Percentiles rank a stretch among this genome's conserved stretches.
phyloP scores from a whole-genome alignment of 2,329 filamentous ascomycete species.

The Thelonectria blattea region DNA sequence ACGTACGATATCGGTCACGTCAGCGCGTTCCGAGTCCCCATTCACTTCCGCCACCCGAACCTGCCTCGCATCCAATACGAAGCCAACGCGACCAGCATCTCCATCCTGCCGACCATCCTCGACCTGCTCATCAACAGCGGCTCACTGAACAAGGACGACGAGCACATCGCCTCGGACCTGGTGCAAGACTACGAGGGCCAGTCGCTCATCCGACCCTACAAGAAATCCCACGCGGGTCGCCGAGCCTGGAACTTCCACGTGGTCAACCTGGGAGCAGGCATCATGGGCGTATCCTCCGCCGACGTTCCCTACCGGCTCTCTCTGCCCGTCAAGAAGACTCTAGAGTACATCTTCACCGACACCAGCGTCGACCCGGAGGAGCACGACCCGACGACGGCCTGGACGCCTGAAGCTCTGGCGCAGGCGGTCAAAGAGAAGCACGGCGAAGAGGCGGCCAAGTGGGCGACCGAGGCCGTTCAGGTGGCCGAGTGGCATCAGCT shows the following conservation, averaged over 20 bases:
- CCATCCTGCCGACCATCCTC: conserved; percentile 45
- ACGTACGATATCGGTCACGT: conserved; percentile 45
- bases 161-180: conserved; percentile 36
- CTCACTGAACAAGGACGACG: conserved; percentile 39
- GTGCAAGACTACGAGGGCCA: conserved; percentile 44
- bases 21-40: conserved; percentile 43
- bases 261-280: conserved; percentile 43
- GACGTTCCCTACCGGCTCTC: conserved; percentile 42
- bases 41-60: conserved; percentile 43
- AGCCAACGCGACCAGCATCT: conserved; percentile 41
- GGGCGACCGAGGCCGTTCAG: conserved; percentile 36
- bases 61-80: conserved; percentile 42
- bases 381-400: conserved; percentile 35
- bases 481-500: conserved; percentile 32
- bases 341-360: conserved; percentile 44
- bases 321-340: conserved; percentile 41
- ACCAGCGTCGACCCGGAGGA: conserved; percentile 40
- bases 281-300: conserved; percentile 42
- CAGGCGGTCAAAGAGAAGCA: conserved; percentile 29
- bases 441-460: conserved; percentile 33
- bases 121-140: conserved; percentile 44
- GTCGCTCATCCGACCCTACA: conserved; percentile 41
- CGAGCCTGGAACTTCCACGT: conserved; percentile 45
- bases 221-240: conserved; percentile 32
- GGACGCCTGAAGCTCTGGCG: conserved; percentile 33